Conservation (phyloP, 352 stramenopile species). For the Phytophthora brassicae region DNA sequence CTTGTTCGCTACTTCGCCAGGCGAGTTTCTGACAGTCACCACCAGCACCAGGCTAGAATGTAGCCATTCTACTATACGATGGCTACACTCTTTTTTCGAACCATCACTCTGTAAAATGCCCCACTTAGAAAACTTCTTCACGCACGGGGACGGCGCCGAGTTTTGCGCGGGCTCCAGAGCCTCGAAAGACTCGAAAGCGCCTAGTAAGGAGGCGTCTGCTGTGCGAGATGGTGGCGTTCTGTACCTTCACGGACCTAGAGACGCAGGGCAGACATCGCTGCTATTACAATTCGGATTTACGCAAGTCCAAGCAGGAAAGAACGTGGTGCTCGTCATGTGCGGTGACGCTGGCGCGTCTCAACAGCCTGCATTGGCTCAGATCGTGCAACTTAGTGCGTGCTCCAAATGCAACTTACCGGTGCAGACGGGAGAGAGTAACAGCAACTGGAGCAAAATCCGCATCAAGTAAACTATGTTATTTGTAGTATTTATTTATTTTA, state of each 20-base stretch:
- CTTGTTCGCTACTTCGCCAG: no score
- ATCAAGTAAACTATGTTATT: slow-evolving; percentile 49
- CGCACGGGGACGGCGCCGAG: slow-evolving; percentile 39
- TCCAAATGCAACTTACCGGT: slow-evolving; percentile 37
- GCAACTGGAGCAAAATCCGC: slow-evolving; percentile 52
- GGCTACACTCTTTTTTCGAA: slow-evolving; percentile 5
- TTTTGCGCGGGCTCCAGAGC: slow-evolving; percentile 18
- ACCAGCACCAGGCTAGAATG: not conserved
- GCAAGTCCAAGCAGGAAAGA: slow-evolving; percentile 38
- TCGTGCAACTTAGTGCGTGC: slow-evolving; percentile 51
- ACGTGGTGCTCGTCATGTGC: slow-evolving; percentile 55
- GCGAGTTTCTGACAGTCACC: no score
- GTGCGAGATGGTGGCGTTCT: slow-evolving; percentile 29
- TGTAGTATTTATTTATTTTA: not conserved
- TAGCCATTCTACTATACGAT: not conserved
- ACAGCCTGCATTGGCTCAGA: slow-evolving; percentile 13
- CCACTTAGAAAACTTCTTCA: slow-evolving; percentile 67
- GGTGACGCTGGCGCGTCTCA: slow-evolving; percentile 29
- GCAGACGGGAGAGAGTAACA: slow-evolving; percentile 51
- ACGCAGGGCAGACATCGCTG: slow-evolving; percentile 57
- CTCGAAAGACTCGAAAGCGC: slow-evolving; percentile 9
- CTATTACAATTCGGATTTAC: slow-evolving; percentile 70
- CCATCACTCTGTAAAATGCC: slow-evolving; percentile 21
- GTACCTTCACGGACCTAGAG: slow-evolving; percentile 46
- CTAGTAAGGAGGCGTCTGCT: not conserved